Evolutionary conservation across 2,329 filamentous ascomycete species (phyloP).

Genomic region (Chalaropsis thielavioides): DNA sequence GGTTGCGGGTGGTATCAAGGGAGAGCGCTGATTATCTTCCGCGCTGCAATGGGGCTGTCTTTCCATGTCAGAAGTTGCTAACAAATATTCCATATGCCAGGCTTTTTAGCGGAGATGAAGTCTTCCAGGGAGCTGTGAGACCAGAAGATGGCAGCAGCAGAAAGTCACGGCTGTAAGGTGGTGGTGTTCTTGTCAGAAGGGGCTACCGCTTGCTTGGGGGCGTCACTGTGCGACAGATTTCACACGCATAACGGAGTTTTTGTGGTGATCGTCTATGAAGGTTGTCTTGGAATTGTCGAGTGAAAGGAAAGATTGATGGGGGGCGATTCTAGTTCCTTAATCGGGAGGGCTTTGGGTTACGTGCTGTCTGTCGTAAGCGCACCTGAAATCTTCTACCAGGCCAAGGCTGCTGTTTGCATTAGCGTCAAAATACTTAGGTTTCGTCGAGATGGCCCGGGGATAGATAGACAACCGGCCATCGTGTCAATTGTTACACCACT

Average conservation of each 20-base stretch:
- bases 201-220: background rate
- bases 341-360: background rate
- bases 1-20: background rate
- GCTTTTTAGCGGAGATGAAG: conserved; percentile 13
- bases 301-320: background rate
- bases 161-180: background rate
- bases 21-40: background rate
- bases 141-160: background rate
- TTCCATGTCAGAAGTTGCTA: background rate
- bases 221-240: background rate
- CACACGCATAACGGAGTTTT: background rate
- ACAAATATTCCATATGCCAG: background rate
- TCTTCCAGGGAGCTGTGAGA: conserved; percentile 11
- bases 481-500: background rate
- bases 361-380: background rate
- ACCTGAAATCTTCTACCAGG: background rate
- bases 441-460: too few species aligned
- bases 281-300: background rate
- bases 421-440: background rate
- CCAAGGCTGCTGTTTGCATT: background rate
- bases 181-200: background rate
- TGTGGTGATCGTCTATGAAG: background rate
- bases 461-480: background rate
- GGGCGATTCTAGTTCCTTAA: background rate
- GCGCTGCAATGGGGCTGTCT: background rate